A percentile compares a stretch with the other conserved stretches of the same genome.
These are phyloP conservation scores for Stemphylium vesicarium DNA, from an alignment of 2,329 filamentous ascomycete species.

Conservation along the genomic window DNA sequence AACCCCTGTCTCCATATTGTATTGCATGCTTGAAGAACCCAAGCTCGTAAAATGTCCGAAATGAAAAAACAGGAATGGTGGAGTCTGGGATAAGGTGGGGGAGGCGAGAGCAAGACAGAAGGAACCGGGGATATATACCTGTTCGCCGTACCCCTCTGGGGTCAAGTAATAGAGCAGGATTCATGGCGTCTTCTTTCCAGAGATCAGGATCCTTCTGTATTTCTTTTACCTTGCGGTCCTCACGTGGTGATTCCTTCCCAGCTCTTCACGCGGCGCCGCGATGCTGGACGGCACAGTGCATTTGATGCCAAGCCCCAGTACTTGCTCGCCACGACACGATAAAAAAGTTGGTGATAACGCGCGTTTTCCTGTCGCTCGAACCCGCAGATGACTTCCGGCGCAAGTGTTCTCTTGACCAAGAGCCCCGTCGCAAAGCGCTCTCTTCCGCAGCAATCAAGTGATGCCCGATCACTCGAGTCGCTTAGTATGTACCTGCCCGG, in stretches of 20 bases:
- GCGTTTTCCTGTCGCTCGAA: neutral
- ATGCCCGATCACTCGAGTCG: conserved; percentile 7
- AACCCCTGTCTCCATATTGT: conserved; percentile 1
- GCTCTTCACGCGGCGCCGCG: conserved; percentile 18
- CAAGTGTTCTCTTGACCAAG: neutral
- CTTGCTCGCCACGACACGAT: conserved; percentile 13
- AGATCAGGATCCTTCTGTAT: neutral
- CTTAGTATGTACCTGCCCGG: conserved; percentile 26
- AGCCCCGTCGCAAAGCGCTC: conserved; percentile 1
- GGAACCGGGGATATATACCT: conserved; percentile 26
- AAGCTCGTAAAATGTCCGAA: neutral
- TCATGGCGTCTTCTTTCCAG: conserved; percentile 24
- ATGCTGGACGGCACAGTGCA: conserved; percentile 21
- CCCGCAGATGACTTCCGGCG: neutral
- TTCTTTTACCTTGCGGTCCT: conserved; percentile 1
- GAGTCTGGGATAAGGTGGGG: neutral
- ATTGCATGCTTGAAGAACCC: neutral
- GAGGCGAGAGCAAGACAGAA: neutral
- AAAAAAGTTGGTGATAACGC: neutral
- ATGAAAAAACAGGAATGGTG: neutral
- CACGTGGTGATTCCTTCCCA: conserved; percentile 9
- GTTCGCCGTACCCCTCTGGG: conserved; percentile 30
- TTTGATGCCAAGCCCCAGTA: conserved; percentile 24
- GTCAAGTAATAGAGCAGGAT: conserved; percentile 37
- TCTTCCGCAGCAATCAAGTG: conserved; percentile 5